Evolutionary conservation across 1,139 yeast genomes (phyloP).

Genomic region (Geotrichum klebahnii): DNA sequence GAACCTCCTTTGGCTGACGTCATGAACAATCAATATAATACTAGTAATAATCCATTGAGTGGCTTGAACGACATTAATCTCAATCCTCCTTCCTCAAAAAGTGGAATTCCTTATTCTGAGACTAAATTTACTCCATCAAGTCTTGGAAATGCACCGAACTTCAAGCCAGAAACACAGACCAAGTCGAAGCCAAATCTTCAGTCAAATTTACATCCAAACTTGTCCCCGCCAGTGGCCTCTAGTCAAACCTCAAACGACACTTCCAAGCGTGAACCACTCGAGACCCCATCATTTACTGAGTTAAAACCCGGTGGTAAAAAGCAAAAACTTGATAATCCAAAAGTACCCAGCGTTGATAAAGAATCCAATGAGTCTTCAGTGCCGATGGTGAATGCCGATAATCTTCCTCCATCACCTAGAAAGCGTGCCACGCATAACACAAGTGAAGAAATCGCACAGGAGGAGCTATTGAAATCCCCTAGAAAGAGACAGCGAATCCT

Average conservation of each 20-base stretch:
- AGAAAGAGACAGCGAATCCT: conserved; percentile 7
- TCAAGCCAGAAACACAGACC: neutral
- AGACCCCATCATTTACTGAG: neutral
- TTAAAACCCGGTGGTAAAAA: neutral
- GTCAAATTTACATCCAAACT: neutral
- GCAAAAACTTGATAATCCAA: neutral
- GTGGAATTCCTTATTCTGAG: neutral
- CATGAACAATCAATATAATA: neutral
- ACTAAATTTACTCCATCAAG: neutral
- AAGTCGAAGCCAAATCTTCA: neutral
- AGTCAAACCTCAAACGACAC: too few species aligned
- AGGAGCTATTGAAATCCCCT: conserved; percentile 5
- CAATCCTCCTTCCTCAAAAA: neutral
- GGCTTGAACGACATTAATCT: neutral
- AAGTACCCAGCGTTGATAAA: neutral
- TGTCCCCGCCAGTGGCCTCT: neutral
- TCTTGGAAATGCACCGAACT: conserved; percentile 3
- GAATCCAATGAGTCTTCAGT: too few species aligned
- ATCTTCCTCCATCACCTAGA: neutral
- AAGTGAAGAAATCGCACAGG: neutral
- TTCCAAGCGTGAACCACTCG: neutral
- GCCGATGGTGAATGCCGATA: neutral
- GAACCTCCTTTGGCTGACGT: too few species aligned
- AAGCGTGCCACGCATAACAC: conserved; percentile 8
- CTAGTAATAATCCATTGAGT: neutral